A percentile compares a stretch with the other conserved stretches of the same genome.
Evolutionary conservation across 148 eudicot genomes (phyloP).

Genomic region (Spergularia bocconei): DNA sequence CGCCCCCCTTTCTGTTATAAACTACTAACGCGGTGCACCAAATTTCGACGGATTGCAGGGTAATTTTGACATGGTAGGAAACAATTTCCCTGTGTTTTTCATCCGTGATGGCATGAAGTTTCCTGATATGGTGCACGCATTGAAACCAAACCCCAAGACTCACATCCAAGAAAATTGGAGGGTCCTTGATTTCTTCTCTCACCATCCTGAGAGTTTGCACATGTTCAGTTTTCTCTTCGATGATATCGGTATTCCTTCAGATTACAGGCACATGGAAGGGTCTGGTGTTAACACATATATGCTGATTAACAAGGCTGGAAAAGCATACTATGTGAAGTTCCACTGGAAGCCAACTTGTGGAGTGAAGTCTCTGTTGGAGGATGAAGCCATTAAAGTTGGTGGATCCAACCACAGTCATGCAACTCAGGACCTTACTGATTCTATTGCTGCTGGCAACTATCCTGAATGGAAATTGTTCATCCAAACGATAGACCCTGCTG

Average conservation of each 20-base stretch:
- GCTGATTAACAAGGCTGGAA: conserved; percentile 76
- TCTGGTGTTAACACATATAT: conserved; percentile 84
- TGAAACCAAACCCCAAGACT: conserved; percentile 93
- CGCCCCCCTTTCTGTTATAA: not conserved
- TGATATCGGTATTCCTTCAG: conserved; percentile 75
- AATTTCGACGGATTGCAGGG: conserved; percentile 50
- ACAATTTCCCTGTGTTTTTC: conserved; percentile 94
- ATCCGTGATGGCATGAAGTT: conserved; percentile 88
- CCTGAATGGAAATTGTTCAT: conserved; percentile 94
- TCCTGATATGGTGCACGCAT: conserved; percentile 87
- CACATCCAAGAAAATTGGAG: conserved; percentile 98
- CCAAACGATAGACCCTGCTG: conserved; percentile 81
- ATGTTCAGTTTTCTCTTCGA: conserved; percentile 83
- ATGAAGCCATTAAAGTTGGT: conserved; percentile 77
- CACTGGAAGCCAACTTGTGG: conserved; percentile 98
- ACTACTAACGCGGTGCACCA: not conserved
- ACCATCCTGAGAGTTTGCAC: conserved; percentile 86
- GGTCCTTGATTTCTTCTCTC: conserved; percentile 86
- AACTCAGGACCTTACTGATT: conserved; percentile 83
- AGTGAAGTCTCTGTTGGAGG: conserved; percentile 73
- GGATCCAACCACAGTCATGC: conserved; percentile 97
- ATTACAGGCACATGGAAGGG: conserved; percentile 96
- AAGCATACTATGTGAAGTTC: conserved; percentile 78
- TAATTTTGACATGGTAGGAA: conserved; percentile 93
- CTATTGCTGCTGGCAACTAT: conserved; percentile 90